phyloP scores from a whole-genome alignment of 1,284 basidiomycete species.

The Leccinum subfulvum region DNA sequence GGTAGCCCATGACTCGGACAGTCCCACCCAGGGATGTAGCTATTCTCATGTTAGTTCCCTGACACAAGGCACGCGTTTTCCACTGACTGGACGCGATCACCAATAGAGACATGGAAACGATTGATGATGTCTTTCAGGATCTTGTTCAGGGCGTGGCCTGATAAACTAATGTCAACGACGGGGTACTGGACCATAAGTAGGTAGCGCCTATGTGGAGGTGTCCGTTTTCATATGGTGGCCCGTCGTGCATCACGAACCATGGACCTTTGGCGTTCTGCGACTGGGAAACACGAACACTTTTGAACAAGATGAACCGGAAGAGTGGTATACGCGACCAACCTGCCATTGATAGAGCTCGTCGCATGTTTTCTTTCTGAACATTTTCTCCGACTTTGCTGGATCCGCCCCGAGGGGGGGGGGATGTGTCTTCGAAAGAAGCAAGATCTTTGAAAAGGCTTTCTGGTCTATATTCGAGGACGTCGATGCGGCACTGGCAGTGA shows the following conservation, averaged over 20 bases:
- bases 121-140: slow-evolving; percentile 96
- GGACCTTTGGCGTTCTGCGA: slow-evolving; percentile 62
- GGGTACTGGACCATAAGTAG: not conserved
- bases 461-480: too few species aligned
- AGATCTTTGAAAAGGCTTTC: too few species aligned
- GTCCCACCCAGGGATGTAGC: slow-evolving; percentile 96
- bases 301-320: slow-evolving; percentile 6
- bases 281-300: slow-evolving; percentile 38
- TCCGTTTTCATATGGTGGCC: slow-evolving; percentile 98
- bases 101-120: slow-evolving; percentile 81
- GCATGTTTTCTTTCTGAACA: slow-evolving; percentile 67
- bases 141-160: slow-evolving; percentile 96
- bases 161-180: not conserved
- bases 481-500: too few species aligned
- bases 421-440: too few species aligned
- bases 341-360: slow-evolving; percentile 86
- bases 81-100: slow-evolving; percentile 79
- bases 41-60: slow-evolving; percentile 34
- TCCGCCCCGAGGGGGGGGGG: slow-evolving; percentile 67
- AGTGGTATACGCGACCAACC: slow-evolving; percentile 44
- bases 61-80: slow-evolving; percentile 1
- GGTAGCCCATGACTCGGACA: slow-evolving; percentile 86
- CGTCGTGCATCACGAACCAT: slow-evolving; percentile 89
- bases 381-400: slow-evolving; percentile 60
- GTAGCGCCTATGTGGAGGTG: slow-evolving; percentile 87